Evolutionary conservation across 306 rosid genomes (phyloP), one percentile per base, ranked within the genome.

Genomic region (Cajanus cajan): DNA sequence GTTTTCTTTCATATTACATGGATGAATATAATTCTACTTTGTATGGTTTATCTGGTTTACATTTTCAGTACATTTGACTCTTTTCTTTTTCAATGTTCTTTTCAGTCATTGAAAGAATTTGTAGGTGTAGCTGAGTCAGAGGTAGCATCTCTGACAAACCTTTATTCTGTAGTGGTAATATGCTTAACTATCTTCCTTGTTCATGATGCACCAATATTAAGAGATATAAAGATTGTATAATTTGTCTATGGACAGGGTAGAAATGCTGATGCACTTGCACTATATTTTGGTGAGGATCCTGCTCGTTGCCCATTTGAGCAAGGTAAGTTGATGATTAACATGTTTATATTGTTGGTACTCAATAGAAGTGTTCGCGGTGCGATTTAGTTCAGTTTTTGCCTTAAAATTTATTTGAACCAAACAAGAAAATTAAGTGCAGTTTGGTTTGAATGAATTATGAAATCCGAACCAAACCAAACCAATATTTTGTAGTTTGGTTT

Each of bases 261-360:
- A 89, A 90, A 89, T 69, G 99, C 99, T 2, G 99, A 96, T 88
- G 94, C 90, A 52, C 98, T 96, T 79, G 97, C 96, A 25, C 82
- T 80, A 34, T 96, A 96, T 84, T 93, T 96, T 73, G 94, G 94
- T 9, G 99, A 96, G 90, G 98, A 96, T 86, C 99, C 99, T 71
- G 84, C 93, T 18, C 88, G 91, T 13, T 93, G 84, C 87, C 97
- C 98, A 18, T 91, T 91, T 82, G 99, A 96, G 79, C 99, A 96
- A 89, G 98, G 99, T 93, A 85, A 82, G 86, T 80, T 75, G 71
- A 19, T 69, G 78, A 51, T 67, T 61, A 4, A 61, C 43, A 28
- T 7, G 19, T 7, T 61, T 61, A 15, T 31, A 22, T 6, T 59
- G 41, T 14, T 62, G 44, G 24, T 59, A 59, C 14, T 8, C 10